Conservation (phyloP, 768 basidiomycete species). For the Calvatia gigantea region DNA sequence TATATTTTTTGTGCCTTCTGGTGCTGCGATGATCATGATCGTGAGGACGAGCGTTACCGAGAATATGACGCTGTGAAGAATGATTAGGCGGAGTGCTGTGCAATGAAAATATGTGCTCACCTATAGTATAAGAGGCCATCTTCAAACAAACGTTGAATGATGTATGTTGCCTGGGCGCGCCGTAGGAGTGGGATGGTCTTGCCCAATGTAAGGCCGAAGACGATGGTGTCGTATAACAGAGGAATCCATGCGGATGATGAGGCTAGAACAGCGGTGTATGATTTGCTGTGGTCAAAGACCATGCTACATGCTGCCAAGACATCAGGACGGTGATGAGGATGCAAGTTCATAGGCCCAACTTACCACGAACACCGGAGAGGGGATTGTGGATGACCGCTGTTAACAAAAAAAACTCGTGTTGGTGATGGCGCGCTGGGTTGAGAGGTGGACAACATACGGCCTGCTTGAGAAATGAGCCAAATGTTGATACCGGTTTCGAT, state of each 20-base stretch:
- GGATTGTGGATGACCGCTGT: conserved; percentile 40
- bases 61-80: conserved; percentile 36
- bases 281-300: conserved; percentile 32
- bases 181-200: conserved; percentile 34
- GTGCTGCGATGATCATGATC: conserved; percentile 42
- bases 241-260: conserved; percentile 52
- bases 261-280: conserved; percentile 30
- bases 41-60: conserved; percentile 40
- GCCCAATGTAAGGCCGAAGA: conserved; percentile 35
- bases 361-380: conserved; percentile 33
- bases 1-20: conserved; percentile 43
- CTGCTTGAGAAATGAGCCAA: conserved; percentile 49
- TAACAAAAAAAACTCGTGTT: not conserved
- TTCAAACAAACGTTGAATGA: conserved; percentile 38
- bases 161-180: conserved; percentile 30
- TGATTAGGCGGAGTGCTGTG: not conserved
- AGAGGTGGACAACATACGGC: conserved; percentile 35
- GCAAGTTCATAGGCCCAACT: not conserved
- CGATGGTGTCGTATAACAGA: conserved; percentile 43
- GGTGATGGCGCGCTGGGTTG: not conserved
- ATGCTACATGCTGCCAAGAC: conserved; percentile 34
- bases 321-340: no score
- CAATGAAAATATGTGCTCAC: conserved; percentile 19
- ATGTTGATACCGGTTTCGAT: conserved; percentile 45
- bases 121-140: conserved; percentile 46